These are phyloP conservation scores for Linum usitatissimum DNA, from an alignment of 345 rosid species.

Conservation along the genomic window DNA sequence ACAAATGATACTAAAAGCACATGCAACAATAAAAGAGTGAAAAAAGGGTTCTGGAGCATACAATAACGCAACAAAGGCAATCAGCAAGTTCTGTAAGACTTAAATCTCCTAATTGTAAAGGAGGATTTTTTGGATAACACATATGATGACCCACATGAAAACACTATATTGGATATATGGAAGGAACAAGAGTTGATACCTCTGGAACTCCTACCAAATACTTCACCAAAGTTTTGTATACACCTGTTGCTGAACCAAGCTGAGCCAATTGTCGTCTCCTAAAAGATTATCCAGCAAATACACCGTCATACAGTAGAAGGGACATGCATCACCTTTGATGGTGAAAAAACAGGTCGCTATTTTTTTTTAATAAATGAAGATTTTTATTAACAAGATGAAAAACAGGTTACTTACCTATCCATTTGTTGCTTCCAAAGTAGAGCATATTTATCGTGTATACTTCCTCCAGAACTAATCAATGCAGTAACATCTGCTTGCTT, in stretches of 20 bases:
- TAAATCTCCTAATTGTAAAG: neutral
- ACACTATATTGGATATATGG: neutral
- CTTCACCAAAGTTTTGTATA: conserved; percentile 92
- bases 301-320: too few species aligned
- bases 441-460: conserved; percentile 66
- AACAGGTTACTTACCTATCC: conserved; percentile 53
- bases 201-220: conserved; percentile 99
- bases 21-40: neutral
- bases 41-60: neutral
- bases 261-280: conserved; percentile 92
- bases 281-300: too few species aligned
- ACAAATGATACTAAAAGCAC: neutral
- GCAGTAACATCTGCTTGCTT: conserved; percentile 93
- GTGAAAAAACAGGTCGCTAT: too few species aligned
- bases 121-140: too few species aligned
- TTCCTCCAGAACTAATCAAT: conserved; percentile 65
- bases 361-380: too few species aligned
- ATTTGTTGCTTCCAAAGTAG: conserved; percentile 93
- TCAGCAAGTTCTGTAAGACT: neutral
- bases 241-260: conserved; percentile 97
- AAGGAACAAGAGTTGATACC: conserved; percentile 32
- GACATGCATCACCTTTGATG: too few species aligned
- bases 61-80: neutral
- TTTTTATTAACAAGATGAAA: too few species aligned
- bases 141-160: neutral